Evolutionary conservation across 345 rosid species (phyloP), one percentile per base, ranked within the genome.

Genomic region (Bruguiera parviflora): DNA sequence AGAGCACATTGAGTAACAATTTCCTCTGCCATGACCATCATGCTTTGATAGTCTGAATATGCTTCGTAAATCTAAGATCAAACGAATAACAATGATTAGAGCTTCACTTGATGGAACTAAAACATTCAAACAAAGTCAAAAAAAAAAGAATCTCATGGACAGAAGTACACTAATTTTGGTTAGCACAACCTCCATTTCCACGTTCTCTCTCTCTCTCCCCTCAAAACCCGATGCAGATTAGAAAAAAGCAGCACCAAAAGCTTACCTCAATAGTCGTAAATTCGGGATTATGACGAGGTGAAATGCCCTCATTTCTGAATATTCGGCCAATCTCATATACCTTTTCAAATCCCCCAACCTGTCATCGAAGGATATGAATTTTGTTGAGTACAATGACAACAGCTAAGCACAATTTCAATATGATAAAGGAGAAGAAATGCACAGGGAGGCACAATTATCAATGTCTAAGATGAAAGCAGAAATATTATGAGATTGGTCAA

Each of bases 261-360:
- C 19, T 51, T 88, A 94, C 98, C 96, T 94, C 99, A 49, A 94
- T 91, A 25, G 98, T 94, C 6, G 98, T 94, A 81, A 94, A 91
- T 76, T 91, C 98, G 47, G 97, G 98, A 89, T 94, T 94, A 77
- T 94, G 97, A 58, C 99, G 96, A 33, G 99, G 82, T 67, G 97
- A 94, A 80, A 94, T 74, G 75, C 99, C 99, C 86, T 94, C 96
- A 71, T 94, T 94, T 83, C 99, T 85, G 81, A 94, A 94, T 76
- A 94, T 91, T 51, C 96, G 85, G 62, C 99, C 99, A 72, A 94
- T 86, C 83, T 94, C 97, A 70, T 94, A 94, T 52, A 94, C 96
- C 83, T 85, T 94, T 75, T 94, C 99, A 73, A 94, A 91, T 70
- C 99, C 99, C n/a, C 97, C 98, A 80, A 89, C 96, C 98, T 94